A percentile compares a stretch with the other conserved stretches of the same genome.
phyloP scores from a whole-genome alignment of 225 moss, liverwort and hornwort genomes.

The Physcomitrium patens region DNA sequence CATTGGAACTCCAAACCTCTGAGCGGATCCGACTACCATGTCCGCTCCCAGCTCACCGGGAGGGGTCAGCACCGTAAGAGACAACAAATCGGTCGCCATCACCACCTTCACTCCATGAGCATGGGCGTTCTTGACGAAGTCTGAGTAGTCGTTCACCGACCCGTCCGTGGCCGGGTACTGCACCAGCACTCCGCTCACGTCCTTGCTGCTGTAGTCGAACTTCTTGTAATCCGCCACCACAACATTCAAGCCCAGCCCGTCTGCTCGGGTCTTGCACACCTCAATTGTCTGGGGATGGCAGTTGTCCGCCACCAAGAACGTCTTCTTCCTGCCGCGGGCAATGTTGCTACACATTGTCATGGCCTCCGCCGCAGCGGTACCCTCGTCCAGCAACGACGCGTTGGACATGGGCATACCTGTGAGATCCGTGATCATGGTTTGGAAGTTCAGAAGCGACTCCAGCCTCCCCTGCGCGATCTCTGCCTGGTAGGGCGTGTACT shows the following conservation, averaged over 20 bases:
- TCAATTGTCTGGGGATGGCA: conserved; percentile 96
- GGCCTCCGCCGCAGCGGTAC: conserved; percentile 94
- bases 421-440: conserved; percentile 88
- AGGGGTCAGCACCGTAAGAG: conserved; percentile 77
- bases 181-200: conserved; percentile 90
- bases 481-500: conserved; percentile 99
- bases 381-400: conserved; percentile 89
- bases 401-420: conserved; percentile 98
- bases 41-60: conserved; percentile 97
- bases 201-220: conserved; percentile 86
- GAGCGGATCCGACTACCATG: conserved; percentile 96
- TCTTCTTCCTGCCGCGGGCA: conserved; percentile 83
- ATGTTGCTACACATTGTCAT: conserved; percentile 95
- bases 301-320: conserved; percentile 87
- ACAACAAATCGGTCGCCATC: conserved; percentile 90
- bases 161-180: conserved; percentile 97
- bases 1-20: conserved; percentile 97
- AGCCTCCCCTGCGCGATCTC: conserved; percentile 96
- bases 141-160: conserved; percentile 70
- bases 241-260: conserved; percentile 80
- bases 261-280: conserved; percentile 87
- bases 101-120: conserved; percentile 95
- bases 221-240: conserved; percentile 62
- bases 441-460: conserved; percentile 93
- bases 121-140: conserved; percentile 88